Evolutionary conservation across 345 rosid species (phyloP).

Genomic region (Cochlearia excelsa): DNA sequence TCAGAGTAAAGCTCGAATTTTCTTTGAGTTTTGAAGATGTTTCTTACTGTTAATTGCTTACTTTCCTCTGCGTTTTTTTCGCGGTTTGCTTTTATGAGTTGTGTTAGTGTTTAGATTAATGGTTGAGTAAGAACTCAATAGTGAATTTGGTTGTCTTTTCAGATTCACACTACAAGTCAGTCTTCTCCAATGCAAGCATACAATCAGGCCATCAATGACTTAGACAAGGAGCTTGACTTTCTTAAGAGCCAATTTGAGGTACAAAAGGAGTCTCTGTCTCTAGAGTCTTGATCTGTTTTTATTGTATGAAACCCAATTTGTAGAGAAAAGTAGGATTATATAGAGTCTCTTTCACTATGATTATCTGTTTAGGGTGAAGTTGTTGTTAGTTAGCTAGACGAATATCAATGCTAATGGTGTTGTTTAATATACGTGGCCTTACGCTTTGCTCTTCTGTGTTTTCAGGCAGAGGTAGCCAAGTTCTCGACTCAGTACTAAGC

Average conservation of each 20-base stretch:
- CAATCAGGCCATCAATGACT: slow-evolving; percentile 89
- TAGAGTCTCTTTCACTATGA: too few species aligned
- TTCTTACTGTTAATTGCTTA: too few species aligned
- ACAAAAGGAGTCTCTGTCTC: slow-evolving; percentile 9
- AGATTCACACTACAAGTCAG: slow-evolving; percentile 90
- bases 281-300: not conserved
- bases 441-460: slow-evolving; percentile 12
- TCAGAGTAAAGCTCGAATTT: slow-evolving; percentile 50
- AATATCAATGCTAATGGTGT: slow-evolving; percentile 9
- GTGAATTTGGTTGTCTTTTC: slow-evolving; percentile 26
- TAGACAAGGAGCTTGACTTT: slow-evolving; percentile 86
- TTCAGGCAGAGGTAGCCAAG: slow-evolving; percentile 37
- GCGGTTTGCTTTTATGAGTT: too few species aligned
- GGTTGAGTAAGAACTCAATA: too few species aligned
- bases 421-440: slow-evolving; percentile 2
- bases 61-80: too few species aligned
- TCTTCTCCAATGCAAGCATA: slow-evolving; percentile 98
- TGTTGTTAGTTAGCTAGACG: slow-evolving; percentile 7
- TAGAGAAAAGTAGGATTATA: too few species aligned
- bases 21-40: too few species aligned
- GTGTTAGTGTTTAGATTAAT: too few species aligned
- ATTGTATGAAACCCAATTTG: too few species aligned
- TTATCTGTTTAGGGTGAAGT: not conserved
- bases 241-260: slow-evolving; percentile 82
- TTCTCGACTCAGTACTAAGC: slow-evolving; percentile 19